phyloP scores from a whole-genome alignment of 2,329 filamentous ascomycete species.

The Basipetospora chlamydospora region DNA sequence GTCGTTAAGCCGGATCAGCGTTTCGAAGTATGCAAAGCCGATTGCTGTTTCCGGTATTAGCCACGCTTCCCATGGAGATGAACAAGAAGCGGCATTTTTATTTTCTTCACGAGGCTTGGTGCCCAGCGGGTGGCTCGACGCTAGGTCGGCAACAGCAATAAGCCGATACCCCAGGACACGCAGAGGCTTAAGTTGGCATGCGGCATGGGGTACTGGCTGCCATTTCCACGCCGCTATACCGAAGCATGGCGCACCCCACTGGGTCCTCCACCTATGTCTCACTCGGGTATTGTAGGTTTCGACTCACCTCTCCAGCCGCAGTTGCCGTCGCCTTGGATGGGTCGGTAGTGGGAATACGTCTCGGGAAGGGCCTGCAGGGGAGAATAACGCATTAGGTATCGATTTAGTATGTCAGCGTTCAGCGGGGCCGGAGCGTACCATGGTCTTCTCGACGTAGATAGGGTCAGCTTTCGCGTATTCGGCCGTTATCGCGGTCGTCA shows the following conservation, averaged over 20 bases:
- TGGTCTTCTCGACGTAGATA: constrained; percentile 73
- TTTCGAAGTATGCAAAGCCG: constrained; percentile 87
- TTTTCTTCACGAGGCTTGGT: too few relatives aligned
- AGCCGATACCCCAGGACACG: too few relatives aligned
- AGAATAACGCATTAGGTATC: not conserved
- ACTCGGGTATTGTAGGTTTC: too few relatives aligned
- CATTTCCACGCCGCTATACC: too few relatives aligned
- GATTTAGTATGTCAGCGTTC: not conserved
- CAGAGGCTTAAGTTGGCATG: too few relatives aligned
- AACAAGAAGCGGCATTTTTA: not conserved
- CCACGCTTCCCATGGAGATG: not conserved
- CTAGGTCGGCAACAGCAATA: too few relatives aligned
- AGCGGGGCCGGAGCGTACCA: constrained; percentile 38
- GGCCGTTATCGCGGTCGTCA: constrained; percentile 61
- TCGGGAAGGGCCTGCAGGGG: constrained; percentile 54
- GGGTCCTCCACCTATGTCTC: too few relatives aligned
- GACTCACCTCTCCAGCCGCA: constrained; percentile 95
- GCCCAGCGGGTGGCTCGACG: too few relatives aligned
- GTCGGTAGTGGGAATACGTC: constrained; percentile 77
- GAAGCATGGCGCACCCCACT: too few relatives aligned
- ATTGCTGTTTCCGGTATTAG: constrained; percentile 46
- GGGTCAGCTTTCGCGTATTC: constrained; percentile 85
- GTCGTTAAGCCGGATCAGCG: constrained; percentile 55
- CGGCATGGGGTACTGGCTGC: too few relatives aligned
- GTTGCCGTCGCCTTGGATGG: constrained; percentile 82